Evolutionary conservation across 257 asterid genomes (phyloP).

Genomic region (Gynochthodes officinalis): DNA sequence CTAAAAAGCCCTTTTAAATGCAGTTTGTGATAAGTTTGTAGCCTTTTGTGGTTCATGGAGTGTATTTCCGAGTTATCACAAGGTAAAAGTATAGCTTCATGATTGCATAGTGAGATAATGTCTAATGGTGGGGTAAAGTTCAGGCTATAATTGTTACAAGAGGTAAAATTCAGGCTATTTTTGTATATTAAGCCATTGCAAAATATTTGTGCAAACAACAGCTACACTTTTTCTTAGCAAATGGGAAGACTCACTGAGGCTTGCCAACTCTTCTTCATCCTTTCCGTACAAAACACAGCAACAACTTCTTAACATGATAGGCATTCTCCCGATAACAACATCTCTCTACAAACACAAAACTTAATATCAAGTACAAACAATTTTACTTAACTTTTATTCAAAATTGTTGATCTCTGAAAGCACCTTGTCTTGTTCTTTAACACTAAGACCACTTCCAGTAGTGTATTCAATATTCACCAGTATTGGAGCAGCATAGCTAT

Average conservation of each 20-base stretch:
- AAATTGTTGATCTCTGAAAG: background rate
- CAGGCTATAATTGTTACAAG: too few relatives aligned
- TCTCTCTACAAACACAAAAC: conserved; percentile 31
- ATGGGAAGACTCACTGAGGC: conserved; percentile 44
- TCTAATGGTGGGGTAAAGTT: too few relatives aligned
- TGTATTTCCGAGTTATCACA: too few relatives aligned
- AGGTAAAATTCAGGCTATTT: too few relatives aligned
- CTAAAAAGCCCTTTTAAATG: too few relatives aligned
- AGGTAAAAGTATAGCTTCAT: too few relatives aligned
- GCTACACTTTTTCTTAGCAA: conserved; percentile 8
- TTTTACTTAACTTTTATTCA: conserved; percentile 28
- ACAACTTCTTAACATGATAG: conserved; percentile 84
- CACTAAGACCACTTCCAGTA: conserved; percentile 36
- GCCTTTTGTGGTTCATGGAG: too few relatives aligned
- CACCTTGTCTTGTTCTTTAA: conserved; percentile 14
- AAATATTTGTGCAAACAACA: background rate
- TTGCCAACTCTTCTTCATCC: conserved; percentile 91
- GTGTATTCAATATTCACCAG: conserved; percentile 47
- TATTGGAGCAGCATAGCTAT: conserved; percentile 91
- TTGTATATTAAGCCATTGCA: too few relatives aligned
- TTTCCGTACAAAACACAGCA: conserved; percentile 65
- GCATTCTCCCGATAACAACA: conserved; percentile 75
- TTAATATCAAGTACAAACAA: conserved; percentile 11
- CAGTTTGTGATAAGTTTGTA: too few relatives aligned
- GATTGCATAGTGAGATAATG: too few relatives aligned